Evolutionary conservation across 2,329 filamentous ascomycete genomes (phyloP).

Genomic region (Aureobasidium sp.): DNA sequence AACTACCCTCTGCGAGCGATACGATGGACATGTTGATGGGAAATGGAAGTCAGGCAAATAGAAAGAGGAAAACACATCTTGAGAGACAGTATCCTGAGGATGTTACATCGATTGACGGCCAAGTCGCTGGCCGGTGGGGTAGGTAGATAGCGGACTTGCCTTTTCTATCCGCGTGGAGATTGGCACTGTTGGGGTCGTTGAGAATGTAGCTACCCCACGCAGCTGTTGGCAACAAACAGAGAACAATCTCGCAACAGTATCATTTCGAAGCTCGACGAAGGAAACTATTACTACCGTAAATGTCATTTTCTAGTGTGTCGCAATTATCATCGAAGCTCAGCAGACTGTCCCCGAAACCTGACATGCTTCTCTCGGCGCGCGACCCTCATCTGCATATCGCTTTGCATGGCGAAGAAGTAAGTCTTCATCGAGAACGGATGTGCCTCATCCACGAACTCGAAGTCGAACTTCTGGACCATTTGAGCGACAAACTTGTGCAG

Average conservation of each 20-base stretch:
- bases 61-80: background rate
- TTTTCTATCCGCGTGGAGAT: no score
- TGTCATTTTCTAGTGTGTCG: background rate
- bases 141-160: background rate
- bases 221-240: no score
- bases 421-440: slow-evolving; percentile 8
- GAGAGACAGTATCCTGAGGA: background rate
- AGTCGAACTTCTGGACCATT: slow-evolving; percentile 15
- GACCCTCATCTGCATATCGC: slow-evolving; percentile 10
- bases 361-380: background rate
- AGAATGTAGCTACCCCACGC: background rate
- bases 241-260: no score
- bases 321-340: background rate
- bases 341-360: background rate
- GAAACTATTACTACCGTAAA: background rate
- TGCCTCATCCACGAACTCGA: slow-evolving; percentile 15
- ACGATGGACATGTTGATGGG: slow-evolving; percentile 20
- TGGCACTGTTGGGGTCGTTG: background rate
- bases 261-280: no score
- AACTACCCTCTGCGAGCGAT: slow-evolving; percentile 19
- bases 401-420: slow-evolving; percentile 15
- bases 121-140: background rate
- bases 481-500: slow-evolving; percentile 16
- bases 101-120: background rate
- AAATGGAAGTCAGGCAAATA: background rate